These are phyloP conservation scores for Polytrichum formosum DNA, from an alignment of 225 moss, liverwort and hornwort genomes.

Conservation along the genomic window DNA sequence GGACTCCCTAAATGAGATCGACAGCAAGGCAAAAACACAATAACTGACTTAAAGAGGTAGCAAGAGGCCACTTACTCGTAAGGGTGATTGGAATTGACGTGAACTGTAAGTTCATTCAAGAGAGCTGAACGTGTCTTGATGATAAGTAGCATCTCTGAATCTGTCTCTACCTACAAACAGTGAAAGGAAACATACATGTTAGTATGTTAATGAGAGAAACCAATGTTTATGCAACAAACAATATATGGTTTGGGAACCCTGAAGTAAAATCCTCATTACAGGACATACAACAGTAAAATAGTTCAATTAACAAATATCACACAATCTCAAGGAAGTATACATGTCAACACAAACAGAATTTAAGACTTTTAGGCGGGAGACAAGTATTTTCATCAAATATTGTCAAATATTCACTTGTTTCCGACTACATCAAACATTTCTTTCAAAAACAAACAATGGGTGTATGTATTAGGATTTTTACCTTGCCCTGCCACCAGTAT, in stretches of 20 bases:
- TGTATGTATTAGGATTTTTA: conserved; percentile 9
- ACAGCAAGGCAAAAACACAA: conserved; percentile 2
- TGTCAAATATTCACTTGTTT: too few relatives aligned
- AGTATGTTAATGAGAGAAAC: neutral
- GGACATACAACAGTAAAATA: too few relatives aligned
- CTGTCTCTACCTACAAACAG: conserved; percentile 63
- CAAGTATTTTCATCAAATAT: too few relatives aligned
- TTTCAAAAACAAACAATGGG: neutral
- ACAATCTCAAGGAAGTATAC: too few relatives aligned
- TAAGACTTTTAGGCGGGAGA: too few relatives aligned
- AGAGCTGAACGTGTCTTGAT: conserved; percentile 73
- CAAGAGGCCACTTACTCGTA: conserved; percentile 50
- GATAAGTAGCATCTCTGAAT: conserved; percentile 63
- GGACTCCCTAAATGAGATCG: neutral
- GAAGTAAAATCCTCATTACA: too few relatives aligned
- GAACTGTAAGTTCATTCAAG: conserved; percentile 53
- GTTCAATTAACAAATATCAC: too few relatives aligned
- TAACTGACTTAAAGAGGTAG: neutral
- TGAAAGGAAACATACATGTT: neutral
- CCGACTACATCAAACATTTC: too few relatives aligned
- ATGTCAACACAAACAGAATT: too few relatives aligned
- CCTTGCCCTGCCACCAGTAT: conserved; percentile 90
- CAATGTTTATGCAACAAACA: too few relatives aligned
- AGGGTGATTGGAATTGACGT: conserved; percentile 77
- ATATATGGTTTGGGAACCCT: too few relatives aligned